Base-by-base conservation (phyloP, 1,284 basidiomycete genomes). In the Microbotryomycetes sp. region DNA sequence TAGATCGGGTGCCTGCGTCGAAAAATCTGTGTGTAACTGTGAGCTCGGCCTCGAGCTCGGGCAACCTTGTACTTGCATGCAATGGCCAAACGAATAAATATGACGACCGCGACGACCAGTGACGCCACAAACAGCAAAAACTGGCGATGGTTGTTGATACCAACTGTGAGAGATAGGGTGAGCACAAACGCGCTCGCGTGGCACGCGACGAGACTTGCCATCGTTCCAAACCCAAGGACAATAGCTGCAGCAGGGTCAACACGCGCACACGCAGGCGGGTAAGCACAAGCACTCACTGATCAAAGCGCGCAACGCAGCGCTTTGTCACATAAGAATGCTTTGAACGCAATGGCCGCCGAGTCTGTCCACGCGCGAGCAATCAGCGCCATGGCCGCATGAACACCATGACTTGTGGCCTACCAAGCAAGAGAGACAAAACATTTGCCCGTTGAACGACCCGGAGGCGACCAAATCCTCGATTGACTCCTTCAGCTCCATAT, bases 171-270 rank as follows among this genome's bases (percentile, higher is more conserved):
- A 3, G 21, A 24, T 21, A 15, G n/a, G 16, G 30, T 27, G 30
- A 24, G 13, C 11, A 2, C 11, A 21, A 49, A 9, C 35, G 18
- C 9, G 9, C 35, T 11, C 18, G 35, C 18, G 18, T 41, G 35
- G 18, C n/a, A n/a, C n/a, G n/a, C n/a, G n/a, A n/a, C 21, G 2
- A 24, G 3, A 78, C 86, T 47, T 73, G 90, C 89, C 85, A 75
- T 94, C 97, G 76, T 97, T 97, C 88, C 91, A 96, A n/a, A 97
- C 86, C 94, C 94, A 99, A 7, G 96, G 96, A 72, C 94, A 97
- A 73, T 97, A 93, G 71, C 89, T 92, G 61, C 16, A 11, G 61
- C 41, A 51, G 15, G 45, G 49, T 35, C 16, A 60, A 23, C 11
- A 29, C 46, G 15, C 9, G 21, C 5, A 16, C 30, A 52, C 47